These are phyloP conservation scores for Mucor sp. DNA, from an alignment of 371 early-diverging fungal species.

Conservation along the genomic window DNA sequence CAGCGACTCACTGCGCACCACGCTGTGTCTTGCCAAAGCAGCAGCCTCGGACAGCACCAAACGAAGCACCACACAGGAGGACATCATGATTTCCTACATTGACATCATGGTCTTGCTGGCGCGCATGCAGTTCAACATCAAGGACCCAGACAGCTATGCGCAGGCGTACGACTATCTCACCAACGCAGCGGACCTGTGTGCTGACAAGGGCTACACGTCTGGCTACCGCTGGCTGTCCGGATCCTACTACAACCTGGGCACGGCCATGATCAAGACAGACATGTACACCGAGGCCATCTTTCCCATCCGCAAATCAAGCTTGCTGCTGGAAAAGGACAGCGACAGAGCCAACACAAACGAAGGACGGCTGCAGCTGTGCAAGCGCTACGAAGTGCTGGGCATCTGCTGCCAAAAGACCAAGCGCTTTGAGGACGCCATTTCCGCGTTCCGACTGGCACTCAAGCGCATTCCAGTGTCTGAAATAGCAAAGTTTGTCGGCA, in stretches of 20 bases:
- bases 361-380: slow-evolving; percentile 39
- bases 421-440: slow-evolving; percentile 32
- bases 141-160: slow-evolving; percentile 25
- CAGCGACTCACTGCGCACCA: slow-evolving; percentile 13
- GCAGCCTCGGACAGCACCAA: not conserved
- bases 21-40: not conserved
- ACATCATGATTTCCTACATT: slow-evolving; percentile 28
- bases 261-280: slow-evolving; percentile 27
- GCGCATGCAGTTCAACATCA: slow-evolving; percentile 30
- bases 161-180: slow-evolving; percentile 34
- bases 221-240: slow-evolving; percentile 44
- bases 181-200: slow-evolving; percentile 34
- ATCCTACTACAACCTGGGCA: slow-evolving; percentile 40
- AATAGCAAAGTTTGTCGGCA: slow-evolving; percentile 31
- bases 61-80: slow-evolving; percentile 2
- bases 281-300: slow-evolving; percentile 27
- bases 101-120: slow-evolving; percentile 40
- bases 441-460: slow-evolving; percentile 34
- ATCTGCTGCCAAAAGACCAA: slow-evolving; percentile 36
- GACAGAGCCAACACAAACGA: slow-evolving; percentile 21
- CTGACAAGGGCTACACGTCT: slow-evolving; percentile 14
- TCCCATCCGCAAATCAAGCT: slow-evolving; percentile 42
- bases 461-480: slow-evolving; percentile 29
- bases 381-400: slow-evolving; percentile 45
- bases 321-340: slow-evolving; percentile 35